Evolutionary conservation across 805 yeast species (phyloP).

Genomic region (Metschnikowia kofuensis): DNA sequence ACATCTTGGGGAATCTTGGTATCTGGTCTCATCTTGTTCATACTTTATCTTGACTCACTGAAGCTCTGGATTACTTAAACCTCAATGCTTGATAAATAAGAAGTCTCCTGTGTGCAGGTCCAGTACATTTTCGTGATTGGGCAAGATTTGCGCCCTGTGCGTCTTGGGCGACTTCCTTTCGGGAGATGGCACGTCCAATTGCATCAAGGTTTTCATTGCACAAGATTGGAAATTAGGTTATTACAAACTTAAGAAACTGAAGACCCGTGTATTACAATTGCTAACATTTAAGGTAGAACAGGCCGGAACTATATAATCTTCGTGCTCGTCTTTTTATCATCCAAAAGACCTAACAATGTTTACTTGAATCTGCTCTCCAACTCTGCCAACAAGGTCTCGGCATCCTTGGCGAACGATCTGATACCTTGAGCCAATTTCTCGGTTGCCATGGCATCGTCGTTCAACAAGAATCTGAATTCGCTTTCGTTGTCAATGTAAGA

Average conservation of each 20-base stretch:
- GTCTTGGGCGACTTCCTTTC: no score
- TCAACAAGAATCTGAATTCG: conserved; percentile 82
- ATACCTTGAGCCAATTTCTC: conserved; percentile 98
- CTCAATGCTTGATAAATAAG: no score
- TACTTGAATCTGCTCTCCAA: conserved; percentile 55
- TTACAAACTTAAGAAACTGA: no score
- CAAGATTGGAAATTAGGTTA: no score
- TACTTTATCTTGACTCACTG: no score
- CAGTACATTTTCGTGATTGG: no score
- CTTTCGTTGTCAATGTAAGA: conserved; percentile 83
- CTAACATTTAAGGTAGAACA: no score
- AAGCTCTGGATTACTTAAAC: neutral
- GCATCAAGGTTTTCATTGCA: no score
- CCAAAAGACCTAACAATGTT: neutral
- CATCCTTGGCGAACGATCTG: conserved; percentile 93
- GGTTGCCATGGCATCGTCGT: conserved; percentile 98
- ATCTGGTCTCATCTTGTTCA: conserved; percentile 30
- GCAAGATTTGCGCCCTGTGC: no score
- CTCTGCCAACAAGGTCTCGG: conserved; percentile 68
- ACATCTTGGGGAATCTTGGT: conserved; percentile 42
- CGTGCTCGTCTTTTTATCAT: neutral
- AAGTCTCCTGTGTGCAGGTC: no score
- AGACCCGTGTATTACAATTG: no score
- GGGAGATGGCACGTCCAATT: no score
- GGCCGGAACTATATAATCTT: neutral